Conservation (phyloP, 768 basidiomycete species). For the Lentinula sp. region DNA sequence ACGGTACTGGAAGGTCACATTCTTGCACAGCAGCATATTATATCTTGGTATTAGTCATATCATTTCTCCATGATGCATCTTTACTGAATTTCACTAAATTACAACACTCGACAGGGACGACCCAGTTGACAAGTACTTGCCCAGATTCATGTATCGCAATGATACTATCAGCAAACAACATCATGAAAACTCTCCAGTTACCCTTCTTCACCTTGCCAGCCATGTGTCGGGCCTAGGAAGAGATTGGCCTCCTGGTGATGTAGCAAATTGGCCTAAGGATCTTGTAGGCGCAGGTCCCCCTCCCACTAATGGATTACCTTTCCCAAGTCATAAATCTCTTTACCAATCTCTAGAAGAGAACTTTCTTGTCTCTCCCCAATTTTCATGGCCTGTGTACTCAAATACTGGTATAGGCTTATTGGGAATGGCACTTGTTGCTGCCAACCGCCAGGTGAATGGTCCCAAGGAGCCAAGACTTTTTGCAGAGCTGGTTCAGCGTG, state of each 20-base stretch:
- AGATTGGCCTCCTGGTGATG: no score
- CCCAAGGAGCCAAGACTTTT: no score
- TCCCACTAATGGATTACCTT: conserved; percentile 27
- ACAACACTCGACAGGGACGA: conserved; percentile 25
- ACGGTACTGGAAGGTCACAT: no score
- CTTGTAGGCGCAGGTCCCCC: conserved; percentile 5
- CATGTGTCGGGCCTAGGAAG: no score
- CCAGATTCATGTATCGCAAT: conserved; percentile 16
- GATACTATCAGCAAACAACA: conserved; percentile 12
- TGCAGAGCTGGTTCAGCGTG: no score
- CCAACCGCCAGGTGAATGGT: conserved; percentile 4
- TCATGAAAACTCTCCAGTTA: neutral
- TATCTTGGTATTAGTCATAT: no score
- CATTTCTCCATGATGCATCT: no score
- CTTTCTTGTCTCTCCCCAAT: conserved; percentile 24
- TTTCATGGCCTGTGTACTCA: conserved; percentile 31
- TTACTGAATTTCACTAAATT: no score
- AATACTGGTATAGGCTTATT: conserved; percentile 31
- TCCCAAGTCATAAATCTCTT: conserved; percentile 23
- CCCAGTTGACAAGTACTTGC: conserved; percentile 25
- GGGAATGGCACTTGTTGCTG: conserved; percentile 29
- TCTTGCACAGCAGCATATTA: no score
- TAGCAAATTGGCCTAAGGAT: no score
- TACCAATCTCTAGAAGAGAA: conserved; percentile 19
- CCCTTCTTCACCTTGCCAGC: no score